Evolutionary conservation across 768 basidiomycete genomes (phyloP).

Genomic region (Kockovaella imperatae): DNA sequence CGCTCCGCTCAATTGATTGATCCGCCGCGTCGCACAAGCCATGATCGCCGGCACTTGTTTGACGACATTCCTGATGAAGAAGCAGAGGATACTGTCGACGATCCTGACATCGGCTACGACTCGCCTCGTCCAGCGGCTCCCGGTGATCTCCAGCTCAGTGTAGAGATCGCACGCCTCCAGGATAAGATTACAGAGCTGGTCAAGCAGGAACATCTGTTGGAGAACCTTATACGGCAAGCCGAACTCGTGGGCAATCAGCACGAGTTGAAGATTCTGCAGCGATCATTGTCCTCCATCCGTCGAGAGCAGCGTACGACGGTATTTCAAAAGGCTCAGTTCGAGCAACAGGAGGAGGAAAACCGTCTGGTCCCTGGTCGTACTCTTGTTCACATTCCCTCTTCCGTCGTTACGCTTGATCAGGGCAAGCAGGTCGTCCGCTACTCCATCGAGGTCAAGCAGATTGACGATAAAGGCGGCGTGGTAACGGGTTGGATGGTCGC

Average conservation of each 20-base stretch:
- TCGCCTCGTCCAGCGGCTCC: conserved; percentile 66
- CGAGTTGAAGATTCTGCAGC: conserved; percentile 72
- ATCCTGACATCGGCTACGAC: conserved; percentile 46
- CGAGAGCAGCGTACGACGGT: conserved; percentile 73
- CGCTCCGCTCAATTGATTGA: neutral
- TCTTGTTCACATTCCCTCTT: conserved; percentile 72
- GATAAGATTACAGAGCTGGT: conserved; percentile 69
- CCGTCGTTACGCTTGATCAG: conserved; percentile 65
- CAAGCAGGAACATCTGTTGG: conserved; percentile 73
- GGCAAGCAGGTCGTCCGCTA: conserved; percentile 89
- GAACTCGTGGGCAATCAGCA: conserved; percentile 84
- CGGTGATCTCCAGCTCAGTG: conserved; percentile 47
- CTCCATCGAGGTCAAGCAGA: conserved; percentile 82
- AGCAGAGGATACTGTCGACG: conserved; percentile 47
- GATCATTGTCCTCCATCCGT: conserved; percentile 70
- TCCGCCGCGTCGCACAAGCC: neutral
- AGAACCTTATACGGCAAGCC: conserved; percentile 84
- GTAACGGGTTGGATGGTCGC: conserved; percentile 88
- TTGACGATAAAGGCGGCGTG: conserved; percentile 61
- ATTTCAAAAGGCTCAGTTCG: conserved; percentile 88
- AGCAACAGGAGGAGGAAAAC: conserved; percentile 88
- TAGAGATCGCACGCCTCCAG: conserved; percentile 66
- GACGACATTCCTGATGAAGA: conserved; percentile 36
- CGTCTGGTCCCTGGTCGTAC: conserved; percentile 76
- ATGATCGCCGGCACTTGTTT: conserved; percentile 39